Base-by-base conservation (phyloP, 2,329 filamentous ascomycete genomes). In the Fusarium cyanostomum region DNA sequence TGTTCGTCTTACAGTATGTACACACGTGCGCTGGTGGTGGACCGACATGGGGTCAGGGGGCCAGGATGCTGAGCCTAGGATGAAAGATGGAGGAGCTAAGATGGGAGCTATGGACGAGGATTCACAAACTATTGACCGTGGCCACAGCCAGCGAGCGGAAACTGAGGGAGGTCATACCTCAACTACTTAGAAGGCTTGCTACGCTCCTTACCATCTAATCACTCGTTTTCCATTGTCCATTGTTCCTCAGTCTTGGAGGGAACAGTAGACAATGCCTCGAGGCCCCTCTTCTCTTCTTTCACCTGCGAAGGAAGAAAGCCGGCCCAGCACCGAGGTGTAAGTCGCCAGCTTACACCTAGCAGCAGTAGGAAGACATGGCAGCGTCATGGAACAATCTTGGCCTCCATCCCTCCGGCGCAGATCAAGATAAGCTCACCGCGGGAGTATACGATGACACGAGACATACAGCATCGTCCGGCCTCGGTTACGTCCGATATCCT, bases 401-500 rank as follows among this genome's bases (percentile, higher is more conserved):
- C 44, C 56, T 67, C 33, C 51, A 54, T 43, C 45, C 54, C 28
- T 51, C 62, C 16, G 49, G 41, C 16, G 39, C 31, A 11, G 59
- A 66, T 37, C 42, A 58, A 26, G 51, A 60, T 28, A 60, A 64
- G 46, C 53, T 66, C 48, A 46, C 53, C 30, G 42, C 42, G 21
- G 51, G 59, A 27, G 45, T 39, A 16, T 68, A 68, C 39, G 56
- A 61, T 50, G 61, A 71, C 16, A 52, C 56, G 16, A 56, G 62
- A 44, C 50, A 61, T 7, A 58, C 64, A n/a, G 59, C 65, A 31
- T 59, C 68, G 4, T 58, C 68, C 7, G 56, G 58, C 30, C 57
- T 69, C 24, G 65, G 60, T 48, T 67, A 65, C 33, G 48, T 55
- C 13, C 59, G 57, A 21, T 59, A 63, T 52, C 52, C 67, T 16